Percentiles rank a stretch among this genome's conserved stretches.
phyloP scores from a whole-genome alignment of 371 early-diverging fungal genomes.

The Mortierella sp. region DNA sequence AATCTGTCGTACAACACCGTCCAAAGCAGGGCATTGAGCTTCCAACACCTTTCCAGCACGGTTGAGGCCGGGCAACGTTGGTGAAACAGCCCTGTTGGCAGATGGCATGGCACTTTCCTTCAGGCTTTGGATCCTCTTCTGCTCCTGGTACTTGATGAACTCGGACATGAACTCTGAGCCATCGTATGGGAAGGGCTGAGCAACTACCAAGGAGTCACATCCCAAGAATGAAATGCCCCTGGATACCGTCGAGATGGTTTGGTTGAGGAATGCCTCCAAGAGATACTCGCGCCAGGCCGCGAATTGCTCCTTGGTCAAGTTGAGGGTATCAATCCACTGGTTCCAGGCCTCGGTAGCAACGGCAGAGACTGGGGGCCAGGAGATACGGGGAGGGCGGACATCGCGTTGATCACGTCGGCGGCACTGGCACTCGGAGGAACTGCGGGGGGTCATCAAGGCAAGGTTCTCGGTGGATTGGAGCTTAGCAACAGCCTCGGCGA shows the following conservation, averaged over 20 bases:
- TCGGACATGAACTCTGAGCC: background rate
- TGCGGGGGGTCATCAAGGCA: background rate
- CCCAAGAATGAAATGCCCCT: slow-evolving; percentile 15
- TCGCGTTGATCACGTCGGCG: background rate
- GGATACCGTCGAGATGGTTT: slow-evolving; percentile 14
- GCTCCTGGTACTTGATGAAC: slow-evolving; percentile 2
- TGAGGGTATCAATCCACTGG: slow-evolving; percentile 22
- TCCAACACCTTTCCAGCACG: slow-evolving; percentile 34
- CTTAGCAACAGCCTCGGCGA: background rate
- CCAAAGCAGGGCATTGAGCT: slow-evolving; percentile 22
- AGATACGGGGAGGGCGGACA: background rate
- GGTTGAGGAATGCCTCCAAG: slow-evolving; percentile 16
- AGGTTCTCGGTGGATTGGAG: slow-evolving; percentile 1
- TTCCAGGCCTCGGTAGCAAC: slow-evolving; percentile 23
- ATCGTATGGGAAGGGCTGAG: background rate
- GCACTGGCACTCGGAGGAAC: background rate
- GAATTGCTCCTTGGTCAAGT: slow-evolving; percentile 22
- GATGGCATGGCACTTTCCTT: background rate
- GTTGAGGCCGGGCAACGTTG: slow-evolving; percentile 19
- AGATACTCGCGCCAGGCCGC: slow-evolving; percentile 28
- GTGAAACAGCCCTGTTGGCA: too few species aligned
- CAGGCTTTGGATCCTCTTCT: background rate
- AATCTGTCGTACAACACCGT: slow-evolving; percentile 13
- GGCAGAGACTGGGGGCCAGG: slow-evolving; percentile 12
- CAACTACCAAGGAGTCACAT: background rate